phyloP scores from a whole-genome alignment of 345 rosid genomes.

The Citropsis articulata region DNA sequence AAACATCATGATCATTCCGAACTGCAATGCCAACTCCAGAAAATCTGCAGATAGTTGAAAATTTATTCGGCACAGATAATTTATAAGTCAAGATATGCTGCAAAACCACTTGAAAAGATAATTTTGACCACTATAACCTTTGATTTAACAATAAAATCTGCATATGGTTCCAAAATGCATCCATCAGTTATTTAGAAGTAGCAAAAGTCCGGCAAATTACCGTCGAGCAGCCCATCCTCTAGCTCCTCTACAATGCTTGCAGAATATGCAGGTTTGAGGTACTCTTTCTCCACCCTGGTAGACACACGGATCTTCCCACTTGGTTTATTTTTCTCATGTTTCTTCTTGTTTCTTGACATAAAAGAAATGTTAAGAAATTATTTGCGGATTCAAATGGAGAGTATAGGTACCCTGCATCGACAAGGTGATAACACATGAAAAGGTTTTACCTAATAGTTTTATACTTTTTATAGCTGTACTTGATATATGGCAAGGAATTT shows the following conservation, averaged over 20 bases:
- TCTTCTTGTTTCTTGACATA: constrained; percentile 64
- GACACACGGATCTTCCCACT: constrained; percentile 56
- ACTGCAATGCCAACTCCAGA: constrained; percentile 82
- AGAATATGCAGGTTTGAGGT: constrained; percentile 72
- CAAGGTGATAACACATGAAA: background rate
- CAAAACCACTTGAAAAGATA: background rate
- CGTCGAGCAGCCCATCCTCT: constrained; percentile 95
- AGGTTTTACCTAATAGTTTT: constrained; percentile 58
- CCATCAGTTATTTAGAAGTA: background rate
- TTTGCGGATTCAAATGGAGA: background rate
- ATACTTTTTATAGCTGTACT: constrained; percentile 73
- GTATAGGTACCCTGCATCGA: background rate
- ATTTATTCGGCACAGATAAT: background rate
- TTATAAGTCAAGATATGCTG: background rate
- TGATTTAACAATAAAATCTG: background rate
- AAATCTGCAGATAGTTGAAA: constrained; percentile 45
- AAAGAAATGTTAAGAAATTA: background rate
- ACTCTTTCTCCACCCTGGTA: constrained; percentile 91
- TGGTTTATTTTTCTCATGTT: constrained; percentile 39
- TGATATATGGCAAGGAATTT: constrained; percentile 73
- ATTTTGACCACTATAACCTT: background rate
- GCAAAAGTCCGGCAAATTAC: constrained; percentile 35
- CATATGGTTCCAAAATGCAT: background rate
- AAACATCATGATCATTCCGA: constrained; percentile 98
- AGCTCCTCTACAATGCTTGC: constrained; percentile 82